Base-by-base conservation (phyloP, 1,139 yeast genomes). In the Saccharomyces pastorianus region DNA sequence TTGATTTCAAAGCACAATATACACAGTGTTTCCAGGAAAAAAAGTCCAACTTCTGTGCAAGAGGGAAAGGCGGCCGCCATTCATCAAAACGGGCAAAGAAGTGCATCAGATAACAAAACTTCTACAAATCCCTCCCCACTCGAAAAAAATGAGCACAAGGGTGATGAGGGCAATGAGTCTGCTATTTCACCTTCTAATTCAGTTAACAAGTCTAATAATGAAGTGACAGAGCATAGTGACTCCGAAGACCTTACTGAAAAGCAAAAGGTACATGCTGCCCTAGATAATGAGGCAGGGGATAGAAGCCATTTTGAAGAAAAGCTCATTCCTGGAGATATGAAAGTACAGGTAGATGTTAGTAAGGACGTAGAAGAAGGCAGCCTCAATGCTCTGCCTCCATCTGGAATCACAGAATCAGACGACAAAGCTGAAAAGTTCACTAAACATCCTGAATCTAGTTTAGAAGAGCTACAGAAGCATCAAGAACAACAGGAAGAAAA, bases 1-100 rank as follows among this genome's bases (percentile, higher is more conserved):
- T 34, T 61, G 49, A 51, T 59, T 7, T 42, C 49, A n/a, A 55
- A 52, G 46, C 60, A 53, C 25, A 38, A 17, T 38, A n/a, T 13
- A 17, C 44, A 17, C 44, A 17, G 4, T 38, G 7, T 9, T 17
- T 20, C 6, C 46, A 47, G 25, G 38, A 31, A 49, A 47, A 49
- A 46, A n/a, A 47, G 17, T 49, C 7, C 32, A 46, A 47, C 20
- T 23, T 27, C 28, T 17, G 20, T 9, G 8, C 13, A 26, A 28
- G 41, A 31, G 23, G 27, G 26, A 28, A 29, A 46, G 6, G 13
- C 9, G 29, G 17, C 23, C 8, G 20, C 28, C 13, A 17, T 26
- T 13, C 31, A n/a, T 46, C 23, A 46, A 11, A 23, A 17, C 31
- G 29, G 25, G 6, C 31, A 46, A 13, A 7, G 31, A 28, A 25